Evolutionary conservation across 805 yeast genomes (phyloP).

Genomic region (Priceomyces melissophilus): DNA sequence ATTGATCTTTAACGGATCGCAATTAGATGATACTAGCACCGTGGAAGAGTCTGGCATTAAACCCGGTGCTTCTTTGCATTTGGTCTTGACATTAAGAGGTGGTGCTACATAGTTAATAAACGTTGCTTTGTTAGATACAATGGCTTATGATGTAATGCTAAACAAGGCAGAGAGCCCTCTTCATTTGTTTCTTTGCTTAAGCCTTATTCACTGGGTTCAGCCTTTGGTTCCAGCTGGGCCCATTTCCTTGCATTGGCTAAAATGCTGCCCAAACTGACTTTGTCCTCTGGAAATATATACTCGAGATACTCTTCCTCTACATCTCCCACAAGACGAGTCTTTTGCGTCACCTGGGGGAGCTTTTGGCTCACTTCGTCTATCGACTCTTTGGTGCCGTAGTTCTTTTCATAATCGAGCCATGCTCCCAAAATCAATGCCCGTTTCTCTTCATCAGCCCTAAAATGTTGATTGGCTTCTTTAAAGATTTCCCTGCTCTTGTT

Average conservation of each 20-base stretch:
- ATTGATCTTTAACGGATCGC: constrained; percentile 85
- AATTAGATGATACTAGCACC: constrained; percentile 80
- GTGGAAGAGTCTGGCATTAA: constrained; percentile 69
- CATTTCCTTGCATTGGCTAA: constrained; percentile 41
- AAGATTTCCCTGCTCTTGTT: constrained; percentile 54
- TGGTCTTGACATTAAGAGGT: constrained; percentile 91
- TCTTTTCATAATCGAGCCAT: constrained; percentile 59
- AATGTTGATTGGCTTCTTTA: constrained; percentile 46
- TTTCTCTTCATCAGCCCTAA: constrained; percentile 37
- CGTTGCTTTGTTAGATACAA: no score
- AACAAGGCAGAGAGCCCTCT: no score
- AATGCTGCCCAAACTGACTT: constrained; percentile 28
- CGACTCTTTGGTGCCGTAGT: constrained; percentile 51
- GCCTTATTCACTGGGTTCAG: not conserved
- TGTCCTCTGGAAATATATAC: constrained; percentile 67
- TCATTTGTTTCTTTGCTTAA: no score
- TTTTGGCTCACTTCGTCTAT: constrained; percentile 37
- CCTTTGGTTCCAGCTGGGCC: constrained; percentile 4
- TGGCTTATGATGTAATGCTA: no score
- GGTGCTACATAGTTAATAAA: no score
- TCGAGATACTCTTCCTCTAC: constrained; percentile 54
- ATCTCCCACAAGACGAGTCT: constrained; percentile 42
- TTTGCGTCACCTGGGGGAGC: constrained; percentile 53
- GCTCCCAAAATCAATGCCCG: constrained; percentile 58
- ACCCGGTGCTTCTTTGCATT: constrained; percentile 84